These are phyloP conservation scores for Withania somnifera DNA, from an alignment of 305 asterid species.

Conservation along the genomic window DNA sequence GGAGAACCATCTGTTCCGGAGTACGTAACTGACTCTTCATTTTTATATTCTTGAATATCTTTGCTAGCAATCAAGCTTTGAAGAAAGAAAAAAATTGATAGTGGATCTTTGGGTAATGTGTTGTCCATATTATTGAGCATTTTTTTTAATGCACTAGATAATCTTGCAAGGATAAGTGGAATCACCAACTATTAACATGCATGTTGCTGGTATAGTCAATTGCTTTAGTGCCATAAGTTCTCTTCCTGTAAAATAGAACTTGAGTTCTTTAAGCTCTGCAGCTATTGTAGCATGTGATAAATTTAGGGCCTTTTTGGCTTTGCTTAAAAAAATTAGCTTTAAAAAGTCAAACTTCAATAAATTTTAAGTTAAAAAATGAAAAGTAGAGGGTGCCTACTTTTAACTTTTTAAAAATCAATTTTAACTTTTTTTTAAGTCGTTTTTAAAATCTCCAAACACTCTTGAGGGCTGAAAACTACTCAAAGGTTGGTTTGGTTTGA, in stretches of 20 bases:
- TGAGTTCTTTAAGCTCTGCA: neutral
- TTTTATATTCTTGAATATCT: neutral
- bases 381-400: no score
- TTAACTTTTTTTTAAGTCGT: no score
- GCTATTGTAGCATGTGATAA: neutral
- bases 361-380: no score
- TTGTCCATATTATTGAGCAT: neutral
- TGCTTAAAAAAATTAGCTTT: no score
- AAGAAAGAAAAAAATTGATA: neutral
- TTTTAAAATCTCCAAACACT: no score
- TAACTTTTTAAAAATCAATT: no score
- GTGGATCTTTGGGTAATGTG: neutral
- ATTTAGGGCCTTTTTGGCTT: no score
- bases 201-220: neutral
- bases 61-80: neutral
- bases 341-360: no score
- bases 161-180: neutral
- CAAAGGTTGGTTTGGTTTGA: no score
- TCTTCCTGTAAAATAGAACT: neutral
- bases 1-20: slow-evolving; percentile 93
- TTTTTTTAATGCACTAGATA: neutral
- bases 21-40: slow-evolving; percentile 31
- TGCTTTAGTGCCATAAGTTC: neutral
- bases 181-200: neutral
- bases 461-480: no score